phyloP scores from a whole-genome alignment of 2,329 filamentous ascomycete genomes.

The Alternaria brassicicola region DNA sequence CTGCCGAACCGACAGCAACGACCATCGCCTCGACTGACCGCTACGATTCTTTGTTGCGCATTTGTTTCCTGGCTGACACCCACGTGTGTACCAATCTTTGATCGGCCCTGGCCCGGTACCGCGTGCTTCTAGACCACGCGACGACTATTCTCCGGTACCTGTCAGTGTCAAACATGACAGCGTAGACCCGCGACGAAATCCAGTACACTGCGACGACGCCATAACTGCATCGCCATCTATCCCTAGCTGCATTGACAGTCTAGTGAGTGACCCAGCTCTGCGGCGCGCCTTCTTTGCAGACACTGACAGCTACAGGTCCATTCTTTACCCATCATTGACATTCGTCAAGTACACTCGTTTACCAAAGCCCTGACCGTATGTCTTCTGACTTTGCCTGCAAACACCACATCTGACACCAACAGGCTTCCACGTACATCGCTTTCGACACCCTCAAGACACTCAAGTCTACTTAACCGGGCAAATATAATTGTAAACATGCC shows the following conservation, averaged over 20 bases:
- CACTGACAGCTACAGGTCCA: constrained; percentile 41
- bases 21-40: constrained; percentile 5
- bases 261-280: constrained; percentile 36
- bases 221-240: constrained; percentile 26
- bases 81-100: constrained; percentile 22
- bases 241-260: constrained; percentile 46
- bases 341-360: constrained; percentile 62
- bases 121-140: constrained; percentile 26
- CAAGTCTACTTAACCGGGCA: constrained; percentile 36
- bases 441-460: constrained; percentile 30
- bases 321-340: constrained; percentile 47
- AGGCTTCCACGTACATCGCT: constrained; percentile 24
- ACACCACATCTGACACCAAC: constrained; percentile 20
- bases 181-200: constrained; percentile 35
- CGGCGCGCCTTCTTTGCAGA: not conserved
- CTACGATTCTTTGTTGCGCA: constrained; percentile 24
- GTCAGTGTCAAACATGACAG: constrained; percentile 44
- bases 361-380: constrained; percentile 48
- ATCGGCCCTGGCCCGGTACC: constrained; percentile 24
- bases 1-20: constrained; percentile 3
- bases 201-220: constrained; percentile 33
- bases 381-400: constrained; percentile 5
- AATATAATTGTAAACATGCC: constrained; percentile 51
- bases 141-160: constrained; percentile 27
- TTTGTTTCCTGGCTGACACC: constrained; percentile 21